phyloP scores from a whole-genome alignment of 2,329 filamentous ascomycete genomes.

The Fusarium penzigii region DNA sequence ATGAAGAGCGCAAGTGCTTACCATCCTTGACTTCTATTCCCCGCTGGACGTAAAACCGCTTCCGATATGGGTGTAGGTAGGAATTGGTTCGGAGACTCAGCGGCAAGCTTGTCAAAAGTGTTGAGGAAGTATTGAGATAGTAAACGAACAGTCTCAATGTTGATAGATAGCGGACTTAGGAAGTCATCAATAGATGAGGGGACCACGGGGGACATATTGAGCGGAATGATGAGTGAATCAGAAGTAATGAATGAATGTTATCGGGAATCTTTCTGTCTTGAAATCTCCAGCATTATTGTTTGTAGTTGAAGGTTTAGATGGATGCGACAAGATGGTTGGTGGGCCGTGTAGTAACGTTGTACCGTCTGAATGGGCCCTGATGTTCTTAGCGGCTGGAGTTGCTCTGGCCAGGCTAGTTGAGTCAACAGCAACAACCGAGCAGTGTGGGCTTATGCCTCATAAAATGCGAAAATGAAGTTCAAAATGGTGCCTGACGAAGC shows the following conservation, averaged over 20 bases:
- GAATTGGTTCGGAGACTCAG: slow-evolving; percentile 56
- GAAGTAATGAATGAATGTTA: neutral
- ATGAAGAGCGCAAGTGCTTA: slow-evolving; percentile 37
- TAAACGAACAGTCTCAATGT: slow-evolving; percentile 45
- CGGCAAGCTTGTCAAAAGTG: slow-evolving; percentile 52
- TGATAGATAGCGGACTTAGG: slow-evolving; percentile 51
- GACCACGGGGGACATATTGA: slow-evolving; percentile 13
- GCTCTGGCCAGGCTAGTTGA: neutral
- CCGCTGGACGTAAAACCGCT: slow-evolving; percentile 53
- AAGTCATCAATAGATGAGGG: slow-evolving; percentile 42
- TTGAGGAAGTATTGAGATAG: slow-evolving; percentile 50
- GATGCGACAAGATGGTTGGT: neutral
- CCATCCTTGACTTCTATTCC: slow-evolving; percentile 47
- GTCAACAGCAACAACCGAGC: neutral
- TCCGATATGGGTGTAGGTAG: slow-evolving; percentile 63
- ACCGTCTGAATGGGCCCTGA: neutral
- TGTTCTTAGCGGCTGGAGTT: neutral
- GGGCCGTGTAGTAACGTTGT: neutral
- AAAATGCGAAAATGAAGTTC: too few relatives aligned
- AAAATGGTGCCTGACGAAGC: too few relatives aligned
- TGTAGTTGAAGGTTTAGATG: neutral
- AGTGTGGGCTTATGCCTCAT: too few relatives aligned
- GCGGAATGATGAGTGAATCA: neutral
- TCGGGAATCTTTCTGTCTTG: neutral
- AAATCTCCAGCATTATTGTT: neutral